Evolutionary conservation across 2,329 filamentous ascomycete genomes (phyloP), one percentile per base, ranked within the genome.

Genomic region (Aureobasidium lini): DNA sequence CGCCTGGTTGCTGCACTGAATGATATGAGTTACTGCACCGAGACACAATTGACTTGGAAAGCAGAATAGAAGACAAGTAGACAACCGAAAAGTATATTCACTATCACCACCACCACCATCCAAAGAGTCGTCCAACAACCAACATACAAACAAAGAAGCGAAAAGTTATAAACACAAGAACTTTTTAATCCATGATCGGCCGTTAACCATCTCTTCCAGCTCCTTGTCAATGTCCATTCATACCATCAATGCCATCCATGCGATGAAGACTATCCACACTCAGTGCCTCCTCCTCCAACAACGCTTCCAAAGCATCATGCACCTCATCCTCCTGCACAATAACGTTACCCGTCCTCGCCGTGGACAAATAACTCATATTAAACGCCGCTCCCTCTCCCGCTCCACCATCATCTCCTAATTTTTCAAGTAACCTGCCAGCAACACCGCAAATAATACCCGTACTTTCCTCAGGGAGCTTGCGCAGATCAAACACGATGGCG

Each of bases 381-480:
- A 72, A 72, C 6, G 57, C 34, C 23, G 23, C 23, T 23, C 23
- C 4, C 23, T 34, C 0, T 90, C 83, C 28, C 48, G 23, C 47
- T 10, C 44, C 56, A 1, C 47, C 47, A 15, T 39, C 59, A 28
- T 67, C 67, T 11, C 62, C 64, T 40, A 90, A 86, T 47, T 89
- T 88, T 52, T 88, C 84, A 0, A 91, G 88, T 31, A 97, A 78
- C 58, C 85, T 82, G 29, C 91, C 90, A 0, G 93, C 92, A 2
- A 99, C 90, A 31, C 94, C 93, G 66, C 92, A 96, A 3, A 99
- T 90, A 60, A 99, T 96, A 23, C 93, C 93, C 0, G 92, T 95
- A 7, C 90, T 91, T 71, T 96, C 90, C 43, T 93, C 81, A 0
- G 93, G 89, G 42, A 97, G 77, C 43, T 84, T 84, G 18, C 84